A percentile compares a stretch with the other conserved stretches of the same genome.
phyloP scores from a whole-genome alignment of 2,329 filamentous ascomycete genomes.

The Fusarium ambrosium region DNA sequence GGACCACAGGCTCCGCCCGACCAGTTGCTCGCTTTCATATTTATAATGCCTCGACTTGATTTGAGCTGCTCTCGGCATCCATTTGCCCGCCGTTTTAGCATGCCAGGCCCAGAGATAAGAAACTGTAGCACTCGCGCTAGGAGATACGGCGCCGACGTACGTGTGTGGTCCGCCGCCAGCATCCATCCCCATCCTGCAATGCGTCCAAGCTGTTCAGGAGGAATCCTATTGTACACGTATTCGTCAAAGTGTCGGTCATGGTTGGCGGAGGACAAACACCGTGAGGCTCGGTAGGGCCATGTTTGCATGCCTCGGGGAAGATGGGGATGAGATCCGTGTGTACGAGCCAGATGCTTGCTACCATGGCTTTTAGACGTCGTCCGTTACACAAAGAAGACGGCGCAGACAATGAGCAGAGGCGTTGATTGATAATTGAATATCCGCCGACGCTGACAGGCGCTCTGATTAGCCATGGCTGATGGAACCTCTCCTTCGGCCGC shows the following conservation, averaged over 20 bases:
- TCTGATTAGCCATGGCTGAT: conserved; percentile 4
- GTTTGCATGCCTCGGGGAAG: conserved; percentile 19
- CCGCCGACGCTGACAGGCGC: conserved; percentile 8
- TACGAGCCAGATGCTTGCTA: conserved; percentile 27
- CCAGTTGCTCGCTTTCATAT: conserved; percentile 44
- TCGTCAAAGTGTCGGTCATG: conserved; percentile 15
- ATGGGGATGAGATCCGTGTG: conserved; percentile 21
- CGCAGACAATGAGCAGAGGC: conserved; percentile 7
- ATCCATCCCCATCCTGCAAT: conserved; percentile 26
- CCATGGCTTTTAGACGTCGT: not conserved
- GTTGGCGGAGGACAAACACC: conserved; percentile 34
- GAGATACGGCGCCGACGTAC: conserved; percentile 33
- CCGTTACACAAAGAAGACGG: conserved; percentile 15
- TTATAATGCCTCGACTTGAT: conserved; percentile 49
- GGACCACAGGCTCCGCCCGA: conserved; percentile 41
- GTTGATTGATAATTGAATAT: conserved; percentile 22
- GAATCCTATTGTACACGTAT: conserved; percentile 5
- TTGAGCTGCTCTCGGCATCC: conserved; percentile 38
- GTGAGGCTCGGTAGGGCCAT: conserved; percentile 13
- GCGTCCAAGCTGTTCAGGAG: conserved; percentile 17
- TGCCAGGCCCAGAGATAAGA: conserved; percentile 42
- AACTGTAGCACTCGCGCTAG: conserved; percentile 39
- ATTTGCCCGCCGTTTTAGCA: conserved; percentile 35
- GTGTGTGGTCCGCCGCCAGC: conserved; percentile 10
- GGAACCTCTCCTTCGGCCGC: conserved; percentile 17